These are phyloP conservation scores for Corchorus olitorius DNA, from an alignment of 345 rosid species.

Conservation along the genomic window DNA sequence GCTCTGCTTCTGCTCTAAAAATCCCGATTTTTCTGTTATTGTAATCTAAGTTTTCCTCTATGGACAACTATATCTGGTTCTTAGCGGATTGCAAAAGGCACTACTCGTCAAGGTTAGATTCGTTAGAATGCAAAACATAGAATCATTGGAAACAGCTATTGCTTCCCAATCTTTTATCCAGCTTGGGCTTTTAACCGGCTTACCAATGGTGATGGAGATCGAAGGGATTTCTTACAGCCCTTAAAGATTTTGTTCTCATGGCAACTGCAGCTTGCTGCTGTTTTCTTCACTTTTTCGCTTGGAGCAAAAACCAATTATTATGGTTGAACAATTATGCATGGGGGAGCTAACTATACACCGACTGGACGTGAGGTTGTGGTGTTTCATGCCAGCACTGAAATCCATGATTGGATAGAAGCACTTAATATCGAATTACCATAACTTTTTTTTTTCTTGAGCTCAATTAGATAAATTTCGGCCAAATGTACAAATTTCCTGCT, in stretches of 20 bases:
- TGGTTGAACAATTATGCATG: slow-evolving; percentile 86
- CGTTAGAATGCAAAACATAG: slow-evolving; percentile 78
- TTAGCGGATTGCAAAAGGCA: slow-evolving; percentile 84
- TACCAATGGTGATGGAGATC: slow-evolving; percentile 98
- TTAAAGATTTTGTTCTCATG: slow-evolving; percentile 93
- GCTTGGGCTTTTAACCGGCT: slow-evolving; percentile 93
- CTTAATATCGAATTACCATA: no score
- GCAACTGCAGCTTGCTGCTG: slow-evolving; percentile 94
- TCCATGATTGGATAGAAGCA: no score
- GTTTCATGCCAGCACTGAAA: slow-evolving; percentile 85
- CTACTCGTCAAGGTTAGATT: slow-evolving; percentile 59
- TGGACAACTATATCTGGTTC: slow-evolving; percentile 93
- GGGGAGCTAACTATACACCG: slow-evolving; percentile 94
- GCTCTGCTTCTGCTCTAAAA: slow-evolving; percentile 9
- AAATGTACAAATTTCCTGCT: no score
- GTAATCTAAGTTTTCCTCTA: slow-evolving; percentile 90
- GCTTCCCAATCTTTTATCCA: slow-evolving; percentile 98
- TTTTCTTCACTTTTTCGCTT: slow-evolving; percentile 96
- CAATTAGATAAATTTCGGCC: no score
- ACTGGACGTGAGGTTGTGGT: slow-evolving; percentile 96
- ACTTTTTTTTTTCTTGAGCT: no score
- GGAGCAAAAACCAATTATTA: slow-evolving; percentile 90
- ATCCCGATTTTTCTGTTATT: slow-evolving; percentile 73
- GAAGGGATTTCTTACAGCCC: slow-evolving; percentile 86
- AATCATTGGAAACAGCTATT: slow-evolving; percentile 90